Evolutionary conservation across 257 asterid genomes (phyloP).

Genomic region (Solanum ahanhuiri): DNA sequence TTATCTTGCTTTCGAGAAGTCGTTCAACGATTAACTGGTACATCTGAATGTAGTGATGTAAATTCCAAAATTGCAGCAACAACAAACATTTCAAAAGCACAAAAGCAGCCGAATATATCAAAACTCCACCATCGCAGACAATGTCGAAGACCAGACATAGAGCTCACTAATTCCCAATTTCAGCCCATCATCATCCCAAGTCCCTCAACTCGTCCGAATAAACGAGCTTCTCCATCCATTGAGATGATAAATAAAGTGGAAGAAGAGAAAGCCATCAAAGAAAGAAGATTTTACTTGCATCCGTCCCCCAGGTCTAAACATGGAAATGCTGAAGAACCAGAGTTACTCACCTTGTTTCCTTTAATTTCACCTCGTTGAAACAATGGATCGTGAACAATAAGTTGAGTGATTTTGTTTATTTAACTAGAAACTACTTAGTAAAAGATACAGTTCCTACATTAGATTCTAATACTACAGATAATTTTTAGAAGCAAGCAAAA

Average conservation of each 20-base stretch:
- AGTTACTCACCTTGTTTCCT: conserved; percentile 31
- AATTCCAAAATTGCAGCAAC: conserved; percentile 8
- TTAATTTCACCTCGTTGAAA: conserved; percentile 10
- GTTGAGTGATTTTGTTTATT: neutral
- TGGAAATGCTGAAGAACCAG: conserved; percentile 13
- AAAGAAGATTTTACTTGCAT: conserved; percentile 19
- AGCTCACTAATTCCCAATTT: conserved; percentile 5
- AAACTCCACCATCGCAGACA: conserved; percentile 7
- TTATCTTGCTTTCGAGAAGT: conserved; percentile 23
- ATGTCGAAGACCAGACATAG: conserved; percentile 12
- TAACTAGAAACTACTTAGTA: neutral
- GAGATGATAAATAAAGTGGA: conserved; percentile 3
- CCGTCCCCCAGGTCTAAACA: conserved; percentile 17
- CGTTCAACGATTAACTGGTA: conserved; percentile 34
- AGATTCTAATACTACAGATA: neutral
- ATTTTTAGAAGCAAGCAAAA: neutral
- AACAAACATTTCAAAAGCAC: neutral
- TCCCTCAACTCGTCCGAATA: neutral
- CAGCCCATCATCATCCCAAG: neutral
- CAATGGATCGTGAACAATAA: neutral
- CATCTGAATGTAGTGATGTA: neutral
- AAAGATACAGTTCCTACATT: neutral
- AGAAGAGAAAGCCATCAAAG: conserved; percentile 28
- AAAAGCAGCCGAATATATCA: neutral
- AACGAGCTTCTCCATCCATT: conserved; percentile 12